These are phyloP conservation scores for Lotus japonicus DNA, from an alignment of 306 rosid genomes.

Conservation along the genomic window DNA sequence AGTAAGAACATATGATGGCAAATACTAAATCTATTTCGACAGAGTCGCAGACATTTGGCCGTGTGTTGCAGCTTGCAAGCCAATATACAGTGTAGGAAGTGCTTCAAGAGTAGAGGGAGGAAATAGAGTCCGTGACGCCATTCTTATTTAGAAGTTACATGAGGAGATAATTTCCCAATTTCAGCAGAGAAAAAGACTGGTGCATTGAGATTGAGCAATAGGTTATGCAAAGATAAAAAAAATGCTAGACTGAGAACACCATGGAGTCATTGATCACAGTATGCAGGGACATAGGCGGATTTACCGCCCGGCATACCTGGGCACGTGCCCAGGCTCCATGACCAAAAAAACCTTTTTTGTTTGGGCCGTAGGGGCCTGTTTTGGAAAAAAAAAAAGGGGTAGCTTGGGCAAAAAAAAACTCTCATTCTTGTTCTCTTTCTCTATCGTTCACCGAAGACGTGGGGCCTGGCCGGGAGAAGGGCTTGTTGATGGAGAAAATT, in stretches of 20 bases:
- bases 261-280: conserved; percentile 13
- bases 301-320: no score
- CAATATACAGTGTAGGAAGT: conserved; percentile 13
- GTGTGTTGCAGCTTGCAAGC: background rate
- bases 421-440: no score
- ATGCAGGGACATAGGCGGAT: no score
- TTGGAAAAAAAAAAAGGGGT: no score
- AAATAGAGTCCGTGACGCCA: conserved; percentile 18
- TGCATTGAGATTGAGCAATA: conserved; percentile 28
- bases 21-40: no score
- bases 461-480: no score
- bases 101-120: conserved; percentile 38
- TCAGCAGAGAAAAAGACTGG: conserved; percentile 33
- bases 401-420: no score
- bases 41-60: background rate
- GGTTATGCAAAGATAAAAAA: conserved; percentile 15
- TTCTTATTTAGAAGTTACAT: conserved; percentile 29
- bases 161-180: conserved; percentile 29
- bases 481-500: no score
- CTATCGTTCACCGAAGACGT: no score
- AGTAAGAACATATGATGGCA: conserved; percentile 22
- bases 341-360: no score
- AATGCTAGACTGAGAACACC: background rate
- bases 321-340: no score
- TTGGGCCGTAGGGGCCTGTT: no score